Evolutionary conservation across 148 eudicot genomes (phyloP).

Genomic region (Talinum fruticosum): DNA sequence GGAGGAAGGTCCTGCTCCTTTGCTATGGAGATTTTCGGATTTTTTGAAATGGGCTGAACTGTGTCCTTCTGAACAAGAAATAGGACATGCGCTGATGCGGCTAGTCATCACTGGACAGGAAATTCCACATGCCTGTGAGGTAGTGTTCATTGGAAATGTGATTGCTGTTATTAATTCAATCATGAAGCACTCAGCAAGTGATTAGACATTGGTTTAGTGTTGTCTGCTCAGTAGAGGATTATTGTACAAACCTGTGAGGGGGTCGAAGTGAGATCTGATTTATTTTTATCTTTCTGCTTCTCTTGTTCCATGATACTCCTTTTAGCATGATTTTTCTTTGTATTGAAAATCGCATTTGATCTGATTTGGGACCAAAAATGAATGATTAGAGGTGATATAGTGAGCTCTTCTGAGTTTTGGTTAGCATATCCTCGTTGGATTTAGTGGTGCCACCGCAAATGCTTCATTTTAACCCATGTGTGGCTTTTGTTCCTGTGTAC

Average conservation of each 20-base stretch:
- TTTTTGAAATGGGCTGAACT: constrained; percentile 96
- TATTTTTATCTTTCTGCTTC: neutral
- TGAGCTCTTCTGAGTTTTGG: neutral
- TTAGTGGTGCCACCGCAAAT: neutral
- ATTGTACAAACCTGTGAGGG: neutral
- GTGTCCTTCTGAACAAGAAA: constrained; percentile 94
- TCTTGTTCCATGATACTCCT: neutral
- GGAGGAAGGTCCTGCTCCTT: constrained; percentile 99
- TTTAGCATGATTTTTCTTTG: neutral
- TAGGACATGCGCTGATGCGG: constrained; percentile 97
- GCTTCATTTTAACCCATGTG: neutral
- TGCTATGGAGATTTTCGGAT: constrained; percentile 94
- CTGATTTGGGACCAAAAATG: neutral
- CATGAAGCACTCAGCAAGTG: neutral
- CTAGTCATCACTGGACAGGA: constrained; percentile 95
- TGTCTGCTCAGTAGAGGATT: neutral
- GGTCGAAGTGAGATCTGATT: neutral
- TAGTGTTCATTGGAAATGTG: constrained; percentile 24
- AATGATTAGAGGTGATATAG: neutral
- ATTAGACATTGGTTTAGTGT: neutral
- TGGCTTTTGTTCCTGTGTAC: neutral
- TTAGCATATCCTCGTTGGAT: neutral
- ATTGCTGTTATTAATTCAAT: no score
- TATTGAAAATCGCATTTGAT: neutral
- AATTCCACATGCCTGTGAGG: constrained; percentile 99